Evolutionary conservation across 208 protist genomes (phyloP).

Genomic region (Phytomonas francai): DNA sequence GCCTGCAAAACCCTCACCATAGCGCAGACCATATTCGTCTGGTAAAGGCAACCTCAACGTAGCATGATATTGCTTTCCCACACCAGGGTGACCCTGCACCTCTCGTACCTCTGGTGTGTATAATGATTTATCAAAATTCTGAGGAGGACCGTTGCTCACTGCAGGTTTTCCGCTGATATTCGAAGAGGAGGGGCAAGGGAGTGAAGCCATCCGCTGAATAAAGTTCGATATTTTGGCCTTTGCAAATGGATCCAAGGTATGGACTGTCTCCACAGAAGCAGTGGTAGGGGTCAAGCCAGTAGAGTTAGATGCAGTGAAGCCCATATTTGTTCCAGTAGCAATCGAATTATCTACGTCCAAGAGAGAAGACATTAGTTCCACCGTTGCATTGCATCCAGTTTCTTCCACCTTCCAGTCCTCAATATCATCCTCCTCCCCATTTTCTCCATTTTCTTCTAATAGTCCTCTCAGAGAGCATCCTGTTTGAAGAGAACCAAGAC

Average conservation of each 20-base stretch:
- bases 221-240: constrained; percentile 72
- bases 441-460: not conserved
- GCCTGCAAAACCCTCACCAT: constrained; percentile 65
- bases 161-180: not conserved
- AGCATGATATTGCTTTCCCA: constrained; percentile 39
- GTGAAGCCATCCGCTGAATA: constrained; percentile 16
- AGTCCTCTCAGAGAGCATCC: not conserved
- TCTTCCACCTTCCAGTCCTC: not conserved
- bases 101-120: constrained; percentile 33
- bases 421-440: not conserved
- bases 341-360: not conserved
- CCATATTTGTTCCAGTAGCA: constrained; percentile 12
- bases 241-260: constrained; percentile 54
- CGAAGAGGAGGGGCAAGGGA: not conserved
- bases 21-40: constrained; percentile 49
- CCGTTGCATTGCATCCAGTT: not conserved
- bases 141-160: not conserved
- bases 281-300: not conserved
- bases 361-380: not conserved
- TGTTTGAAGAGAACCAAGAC: not conserved
- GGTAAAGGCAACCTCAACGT: constrained; percentile 63
- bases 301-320: constrained; percentile 4
- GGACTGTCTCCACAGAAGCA: constrained; percentile 29
- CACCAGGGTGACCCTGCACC: constrained; percentile 28
- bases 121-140: not conserved